A percentile compares a stretch with the other conserved stretches of the same genome.
Conservation (phyloP, 78 protist species). For the Guillardia theta region DNA sequence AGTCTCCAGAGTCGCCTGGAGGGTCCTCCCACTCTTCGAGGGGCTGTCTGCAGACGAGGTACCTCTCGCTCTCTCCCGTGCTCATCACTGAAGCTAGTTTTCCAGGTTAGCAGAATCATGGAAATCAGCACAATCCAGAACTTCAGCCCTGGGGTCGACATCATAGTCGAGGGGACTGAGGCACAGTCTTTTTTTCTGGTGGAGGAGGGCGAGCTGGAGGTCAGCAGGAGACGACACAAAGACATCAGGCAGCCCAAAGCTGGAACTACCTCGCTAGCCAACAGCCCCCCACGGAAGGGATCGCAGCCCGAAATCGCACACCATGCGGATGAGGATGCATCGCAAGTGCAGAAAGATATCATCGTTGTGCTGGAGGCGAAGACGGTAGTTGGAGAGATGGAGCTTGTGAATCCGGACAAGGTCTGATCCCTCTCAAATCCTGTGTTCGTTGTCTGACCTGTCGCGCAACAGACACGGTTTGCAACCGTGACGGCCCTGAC, state of each 20-base stretch:
- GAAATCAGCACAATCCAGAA: not conserved
- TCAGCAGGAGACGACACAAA: not conserved
- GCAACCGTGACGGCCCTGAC: not conserved
- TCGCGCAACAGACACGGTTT: not conserved
- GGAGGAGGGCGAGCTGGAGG: conserved; percentile 7
- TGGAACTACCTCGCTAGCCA: not conserved
- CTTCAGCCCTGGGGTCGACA: not conserved
- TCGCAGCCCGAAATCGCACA: too few species aligned
- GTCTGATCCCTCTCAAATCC: not conserved
- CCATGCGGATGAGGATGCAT: too few species aligned
- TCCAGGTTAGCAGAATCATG: not conserved
- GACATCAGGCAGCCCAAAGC: not conserved
- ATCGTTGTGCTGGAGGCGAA: not conserved
- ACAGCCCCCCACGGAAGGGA: not conserved
- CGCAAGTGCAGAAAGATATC: not conserved
- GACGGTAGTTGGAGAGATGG: not conserved
- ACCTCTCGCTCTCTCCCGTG: not conserved
- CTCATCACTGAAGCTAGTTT: not conserved
- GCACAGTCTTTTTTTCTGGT: not conserved
- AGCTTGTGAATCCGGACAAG: not conserved
- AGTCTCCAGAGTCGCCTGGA: conserved; percentile 6
- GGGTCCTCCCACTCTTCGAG: conserved; percentile 16
- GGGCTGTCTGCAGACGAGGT: conserved; percentile 24
- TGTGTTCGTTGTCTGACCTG: not conserved
- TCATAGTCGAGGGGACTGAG: not conserved